A percentile compares a stretch with the other conserved stretches of the same genome.
Conservation (phyloP, 2,329 filamentous ascomycete genomes). For the Colletotrichum spaethianum region DNA sequence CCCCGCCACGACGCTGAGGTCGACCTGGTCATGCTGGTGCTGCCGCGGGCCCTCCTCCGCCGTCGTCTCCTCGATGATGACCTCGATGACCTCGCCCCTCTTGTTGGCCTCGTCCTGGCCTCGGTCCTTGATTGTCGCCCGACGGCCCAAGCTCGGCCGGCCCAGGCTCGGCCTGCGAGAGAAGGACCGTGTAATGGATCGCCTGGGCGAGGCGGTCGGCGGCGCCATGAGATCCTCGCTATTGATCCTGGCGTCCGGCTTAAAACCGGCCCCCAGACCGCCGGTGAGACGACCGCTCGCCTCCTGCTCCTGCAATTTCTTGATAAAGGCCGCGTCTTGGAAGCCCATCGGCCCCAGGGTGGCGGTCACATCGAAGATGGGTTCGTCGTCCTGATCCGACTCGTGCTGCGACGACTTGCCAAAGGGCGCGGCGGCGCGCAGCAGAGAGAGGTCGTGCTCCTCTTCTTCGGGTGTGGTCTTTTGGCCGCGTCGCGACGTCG, state of each 20-base stretch:
- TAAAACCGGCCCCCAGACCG: conserved; percentile 70
- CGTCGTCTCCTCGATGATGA: conserved; percentile 62
- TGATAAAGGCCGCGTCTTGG: conserved; percentile 61
- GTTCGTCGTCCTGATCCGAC: conserved; percentile 48
- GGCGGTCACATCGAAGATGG: conserved; percentile 62
- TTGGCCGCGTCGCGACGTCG: conserved; percentile 44
- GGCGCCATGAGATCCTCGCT: conserved; percentile 65
- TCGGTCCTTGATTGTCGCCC: conserved; percentile 62
- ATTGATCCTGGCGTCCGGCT: conserved; percentile 61
- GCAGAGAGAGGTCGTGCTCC: conserved; percentile 59
- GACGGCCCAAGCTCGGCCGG: conserved; percentile 49
- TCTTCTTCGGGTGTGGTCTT: conserved; percentile 57
- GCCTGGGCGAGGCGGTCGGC: conserved; percentile 50
- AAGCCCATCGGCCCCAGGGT: conserved; percentile 60
- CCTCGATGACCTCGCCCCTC: conserved; percentile 71
- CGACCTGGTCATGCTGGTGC: conserved; percentile 54
- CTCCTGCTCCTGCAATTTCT: conserved; percentile 65
- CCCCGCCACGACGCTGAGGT: conserved; percentile 67
- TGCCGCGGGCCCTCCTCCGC: conserved; percentile 26
- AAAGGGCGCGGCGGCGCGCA: conserved; percentile 58
- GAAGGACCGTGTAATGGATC: conserved; percentile 58
- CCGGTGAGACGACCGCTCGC: conserved; percentile 69
- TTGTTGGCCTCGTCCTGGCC: conserved; percentile 73
- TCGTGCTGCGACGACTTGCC: conserved; percentile 52
- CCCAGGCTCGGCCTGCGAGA: conserved; percentile 51